Evolutionary conservation across 208 protist genomes (phyloP).

Genomic region (Trypanosoma conorhini): DNA sequence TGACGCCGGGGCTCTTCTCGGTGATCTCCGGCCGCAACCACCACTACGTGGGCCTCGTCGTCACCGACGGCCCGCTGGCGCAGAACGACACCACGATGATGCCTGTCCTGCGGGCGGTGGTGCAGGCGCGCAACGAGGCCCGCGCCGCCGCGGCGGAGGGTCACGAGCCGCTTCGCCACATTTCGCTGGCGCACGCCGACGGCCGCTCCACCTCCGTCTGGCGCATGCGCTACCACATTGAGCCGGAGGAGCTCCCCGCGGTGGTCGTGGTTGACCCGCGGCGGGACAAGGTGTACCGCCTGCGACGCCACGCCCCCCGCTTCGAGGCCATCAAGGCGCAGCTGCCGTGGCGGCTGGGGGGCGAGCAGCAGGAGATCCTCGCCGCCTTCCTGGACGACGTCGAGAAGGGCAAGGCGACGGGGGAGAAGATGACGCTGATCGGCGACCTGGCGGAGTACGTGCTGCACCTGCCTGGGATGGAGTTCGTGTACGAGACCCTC

Average conservation of each 20-base stretch:
- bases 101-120: conserved; percentile 71
- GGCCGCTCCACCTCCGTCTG: conserved; percentile 44
- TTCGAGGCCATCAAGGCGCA: conserved; percentile 70
- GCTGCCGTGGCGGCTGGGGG: conserved; percentile 62
- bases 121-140: conserved; percentile 47
- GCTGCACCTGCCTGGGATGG: conserved; percentile 47
- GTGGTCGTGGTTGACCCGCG: conserved; percentile 76
- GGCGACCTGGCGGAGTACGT: conserved; percentile 62
- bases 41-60: conserved; percentile 69
- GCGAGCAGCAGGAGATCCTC: conserved; percentile 62
- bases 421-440: conserved; percentile 60
- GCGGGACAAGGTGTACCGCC: conserved; percentile 68
- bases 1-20: conserved; percentile 47
- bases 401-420: conserved; percentile 41
- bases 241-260: conserved; percentile 57
- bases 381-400: conserved; percentile 59
- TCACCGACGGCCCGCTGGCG: conserved; percentile 45
- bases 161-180: conserved; percentile 17
- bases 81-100: conserved; percentile 53
- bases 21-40: conserved; percentile 39
- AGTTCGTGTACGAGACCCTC: conserved; percentile 53
- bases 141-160: conserved; percentile 1
- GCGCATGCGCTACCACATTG: conserved; percentile 60
- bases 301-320: conserved; percentile 46
- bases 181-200: conserved; percentile 70